Conservation (phyloP, 2,329 filamentous ascomycete genomes). For the Aspergillus fischeri region DNA sequence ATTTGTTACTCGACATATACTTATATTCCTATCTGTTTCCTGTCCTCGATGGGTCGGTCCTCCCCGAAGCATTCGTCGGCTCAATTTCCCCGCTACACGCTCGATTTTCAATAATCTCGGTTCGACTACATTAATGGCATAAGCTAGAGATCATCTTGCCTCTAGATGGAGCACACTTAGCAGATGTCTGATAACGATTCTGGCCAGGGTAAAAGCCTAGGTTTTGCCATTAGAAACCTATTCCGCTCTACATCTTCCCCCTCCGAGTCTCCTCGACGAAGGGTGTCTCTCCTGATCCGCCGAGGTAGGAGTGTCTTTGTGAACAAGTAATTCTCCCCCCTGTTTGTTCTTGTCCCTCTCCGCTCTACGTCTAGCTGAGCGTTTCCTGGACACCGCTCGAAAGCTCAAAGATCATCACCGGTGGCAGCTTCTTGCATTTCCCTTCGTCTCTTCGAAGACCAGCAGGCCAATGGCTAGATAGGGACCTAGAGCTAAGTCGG, state of each 20-base stretch:
- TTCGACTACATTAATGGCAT: slow-evolving; percentile 15
- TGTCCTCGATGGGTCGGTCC: slow-evolving; percentile 19
- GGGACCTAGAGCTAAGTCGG: slow-evolving; percentile 8
- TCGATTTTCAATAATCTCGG: slow-evolving; percentile 3
- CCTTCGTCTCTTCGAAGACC: neutral
- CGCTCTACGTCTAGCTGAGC: neutral
- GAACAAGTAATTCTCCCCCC: slow-evolving; percentile 27
- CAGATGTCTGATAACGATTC: slow-evolving; percentile 35
- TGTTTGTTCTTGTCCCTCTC: slow-evolving; percentile 5
- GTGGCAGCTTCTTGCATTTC: neutral
- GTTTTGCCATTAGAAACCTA: slow-evolving; percentile 27
- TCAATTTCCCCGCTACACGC: slow-evolving; percentile 3
- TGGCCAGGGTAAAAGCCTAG: slow-evolving; percentile 29
- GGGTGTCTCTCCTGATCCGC: slow-evolving; percentile 31
- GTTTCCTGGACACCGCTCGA: neutral
- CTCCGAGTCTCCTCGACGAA: slow-evolving; percentile 25
- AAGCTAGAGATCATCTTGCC: slow-evolving; percentile 14
- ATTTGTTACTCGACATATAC: slow-evolving; percentile 12
- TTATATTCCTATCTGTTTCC: slow-evolving; percentile 16
- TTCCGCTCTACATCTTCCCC: slow-evolving; percentile 29
- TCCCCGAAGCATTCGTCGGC: slow-evolving; percentile 8
- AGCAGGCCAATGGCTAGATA: neutral
- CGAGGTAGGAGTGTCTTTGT: slow-evolving; percentile 33
- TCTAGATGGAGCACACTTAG: slow-evolving; percentile 28
- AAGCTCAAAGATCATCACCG: neutral